Percentiles rank a stretch among this genome's conserved stretches.
Evolutionary conservation across 1,284 basidiomycete species (phyloP).

Genomic region (Waitea zeae): DNA sequence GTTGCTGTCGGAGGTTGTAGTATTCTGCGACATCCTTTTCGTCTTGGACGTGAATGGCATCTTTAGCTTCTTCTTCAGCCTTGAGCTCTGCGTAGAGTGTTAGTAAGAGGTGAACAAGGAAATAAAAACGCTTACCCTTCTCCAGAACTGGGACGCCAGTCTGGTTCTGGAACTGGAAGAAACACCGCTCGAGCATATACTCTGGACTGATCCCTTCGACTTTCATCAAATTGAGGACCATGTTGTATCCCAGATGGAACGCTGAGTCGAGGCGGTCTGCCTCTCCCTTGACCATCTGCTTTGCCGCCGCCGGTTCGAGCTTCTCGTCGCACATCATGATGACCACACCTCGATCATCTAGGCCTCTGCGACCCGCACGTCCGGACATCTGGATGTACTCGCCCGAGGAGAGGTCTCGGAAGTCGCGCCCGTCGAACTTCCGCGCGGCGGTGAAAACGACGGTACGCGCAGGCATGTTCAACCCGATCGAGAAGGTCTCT

Average conservation of each 20-base stretch:
- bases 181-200: slow-evolving; percentile 95
- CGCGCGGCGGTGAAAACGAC: slow-evolving; percentile 94
- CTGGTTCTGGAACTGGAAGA: slow-evolving; percentile 96
- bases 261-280: slow-evolving; percentile 96
- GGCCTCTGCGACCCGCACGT: slow-evolving; percentile 89
- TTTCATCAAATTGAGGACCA: slow-evolving; percentile 97
- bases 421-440: slow-evolving; percentile 94
- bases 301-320: slow-evolving; percentile 83
- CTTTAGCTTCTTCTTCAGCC: slow-evolving; percentile 38
- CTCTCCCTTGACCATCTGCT: slow-evolving; percentile 97
- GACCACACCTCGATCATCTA: slow-evolving; percentile 98
- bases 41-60: slow-evolving; percentile 59
- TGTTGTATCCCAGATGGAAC: slow-evolving; percentile 98
- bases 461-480: slow-evolving; percentile 99
- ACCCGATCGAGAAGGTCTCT: slow-evolving; percentile 97
- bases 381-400: slow-evolving; percentile 99
- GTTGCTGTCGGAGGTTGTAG: slow-evolving; percentile 80
- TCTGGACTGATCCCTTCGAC: slow-evolving; percentile 98
- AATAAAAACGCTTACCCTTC: slow-evolving; percentile 63
- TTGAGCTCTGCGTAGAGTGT: slow-evolving; percentile 4
- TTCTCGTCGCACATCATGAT: slow-evolving; percentile 99
- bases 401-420: slow-evolving; percentile 77
- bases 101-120: neutral
- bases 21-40: slow-evolving; percentile 81
- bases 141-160: slow-evolving; percentile 80